These are phyloP conservation scores for Helichrysum umbraculigerum DNA, from an alignment of 129 eudicot genomes.

Conservation along the genomic window DNA sequence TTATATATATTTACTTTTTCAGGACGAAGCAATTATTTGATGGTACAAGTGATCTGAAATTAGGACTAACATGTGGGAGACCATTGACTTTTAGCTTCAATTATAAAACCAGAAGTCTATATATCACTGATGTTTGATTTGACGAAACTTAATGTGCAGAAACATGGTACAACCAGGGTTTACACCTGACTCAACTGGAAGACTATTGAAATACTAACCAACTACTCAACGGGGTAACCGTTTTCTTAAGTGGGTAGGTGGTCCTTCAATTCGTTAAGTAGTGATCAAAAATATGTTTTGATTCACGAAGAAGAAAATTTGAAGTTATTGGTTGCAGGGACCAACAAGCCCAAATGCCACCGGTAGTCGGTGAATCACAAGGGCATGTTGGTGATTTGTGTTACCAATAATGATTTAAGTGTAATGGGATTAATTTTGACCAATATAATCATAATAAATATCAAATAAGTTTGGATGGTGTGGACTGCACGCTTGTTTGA, in stretches of 20 bases:
- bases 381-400: no score
- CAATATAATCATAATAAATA: no score
- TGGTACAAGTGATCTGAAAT: conserved; percentile 28
- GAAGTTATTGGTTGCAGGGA: conserved; percentile 32
- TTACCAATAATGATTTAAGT: no score
- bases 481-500: no score
- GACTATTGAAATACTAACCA: conserved; percentile 27
- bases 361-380: background rate
- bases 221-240: conserved; percentile 1
- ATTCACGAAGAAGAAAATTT: conserved; percentile 16
- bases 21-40: conserved; percentile 44
- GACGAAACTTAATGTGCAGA: conserved; percentile 22
- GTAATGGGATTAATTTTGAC: no score
- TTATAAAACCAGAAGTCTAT: conserved; percentile 33
- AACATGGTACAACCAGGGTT: conserved; percentile 14
- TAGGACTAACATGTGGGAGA: conserved; percentile 38
- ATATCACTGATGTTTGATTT: conserved; percentile 29
- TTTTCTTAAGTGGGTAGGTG: conserved; percentile 29
- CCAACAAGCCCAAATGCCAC: background rate
- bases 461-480: no score
- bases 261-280: conserved; percentile 19
- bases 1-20: background rate
- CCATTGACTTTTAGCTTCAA: conserved; percentile 40
- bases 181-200: conserved; percentile 38
- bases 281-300: conserved; percentile 23